A percentile compares a stretch with the other conserved stretches of the same genome.
Evolutionary conservation across 768 basidiomycete species (phyloP).

Genomic region (Mycena belliarum): DNA sequence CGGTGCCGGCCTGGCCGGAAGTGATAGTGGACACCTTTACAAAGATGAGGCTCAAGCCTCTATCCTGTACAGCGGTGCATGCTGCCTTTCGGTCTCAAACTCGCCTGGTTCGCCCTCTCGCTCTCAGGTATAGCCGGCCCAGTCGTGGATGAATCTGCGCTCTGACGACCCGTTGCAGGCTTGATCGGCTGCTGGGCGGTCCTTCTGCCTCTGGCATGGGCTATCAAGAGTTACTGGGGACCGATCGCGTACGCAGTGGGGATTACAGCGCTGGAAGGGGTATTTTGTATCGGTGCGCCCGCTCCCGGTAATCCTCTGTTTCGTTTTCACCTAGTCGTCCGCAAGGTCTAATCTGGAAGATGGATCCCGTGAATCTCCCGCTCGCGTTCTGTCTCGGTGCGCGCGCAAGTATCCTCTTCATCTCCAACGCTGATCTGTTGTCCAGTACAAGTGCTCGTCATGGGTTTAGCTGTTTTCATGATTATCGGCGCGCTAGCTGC

Average conservation of each 20-base stretch:
- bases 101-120: constrained; percentile 21
- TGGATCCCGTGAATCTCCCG: constrained; percentile 14
- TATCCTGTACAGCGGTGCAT: constrained; percentile 6
- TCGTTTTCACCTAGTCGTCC: background rate
- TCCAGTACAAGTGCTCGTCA: constrained; percentile 10
- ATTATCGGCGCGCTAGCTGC: constrained; percentile 13
- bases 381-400: constrained; percentile 12
- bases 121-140: constrained; percentile 6
- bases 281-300: constrained; percentile 15
- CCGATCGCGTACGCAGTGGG: constrained; percentile 18
- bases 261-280: constrained; percentile 11
- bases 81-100: constrained; percentile 22
- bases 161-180: constrained; percentile 2
- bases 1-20: constrained; percentile 1
- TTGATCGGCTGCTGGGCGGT: constrained; percentile 24
- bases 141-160: background rate
- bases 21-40: background rate
- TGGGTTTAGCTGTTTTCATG: constrained; percentile 6
- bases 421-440: too few species aligned
- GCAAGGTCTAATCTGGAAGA: constrained; percentile 16
- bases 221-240: constrained; percentile 15
- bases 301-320: background rate
- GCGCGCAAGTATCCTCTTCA: background rate
- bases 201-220: constrained; percentile 20
- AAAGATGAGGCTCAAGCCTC: background rate